Percentiles rank a stretch among this genome's conserved stretches.
These are phyloP conservation scores for Trifolium dubium DNA, from an alignment of 306 rosid species.

Conservation along the genomic window DNA sequence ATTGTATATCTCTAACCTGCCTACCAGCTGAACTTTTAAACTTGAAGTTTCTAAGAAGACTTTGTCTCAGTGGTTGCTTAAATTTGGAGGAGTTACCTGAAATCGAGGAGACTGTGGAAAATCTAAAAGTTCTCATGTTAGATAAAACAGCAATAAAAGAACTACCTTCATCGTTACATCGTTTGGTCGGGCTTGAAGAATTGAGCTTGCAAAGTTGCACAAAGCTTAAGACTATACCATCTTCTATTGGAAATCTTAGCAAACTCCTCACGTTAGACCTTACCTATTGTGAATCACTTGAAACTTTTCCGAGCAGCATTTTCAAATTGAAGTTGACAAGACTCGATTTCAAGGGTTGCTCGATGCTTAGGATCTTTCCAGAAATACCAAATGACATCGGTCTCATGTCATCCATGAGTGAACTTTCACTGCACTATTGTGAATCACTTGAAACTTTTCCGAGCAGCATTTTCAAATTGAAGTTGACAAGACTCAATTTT, in stretches of 20 bases:
- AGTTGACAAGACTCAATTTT: constrained; percentile 30
- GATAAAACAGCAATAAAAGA: constrained; percentile 16
- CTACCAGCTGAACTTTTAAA: no score
- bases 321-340: constrained; percentile 29
- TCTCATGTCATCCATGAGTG: no score
- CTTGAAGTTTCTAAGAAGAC: no score
- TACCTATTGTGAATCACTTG: not conserved
- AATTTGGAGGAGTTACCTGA: not conserved
- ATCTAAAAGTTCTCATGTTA: not conserved
- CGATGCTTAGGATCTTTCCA: constrained; percentile 31
- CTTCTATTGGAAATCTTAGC: not conserved
- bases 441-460: constrained; percentile 1
- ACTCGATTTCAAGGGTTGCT: constrained; percentile 36
- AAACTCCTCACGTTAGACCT: not conserved
- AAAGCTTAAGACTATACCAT: not conserved
- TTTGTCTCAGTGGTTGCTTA: not conserved
- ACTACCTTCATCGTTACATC: constrained; percentile 22
- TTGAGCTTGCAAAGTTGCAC: not conserved
- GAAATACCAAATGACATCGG: no score
- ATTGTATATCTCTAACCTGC: constrained; percentile 34
- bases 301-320: constrained; percentile 29
- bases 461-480: constrained; percentile 38
- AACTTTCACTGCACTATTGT: no score
- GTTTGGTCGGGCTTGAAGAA: constrained; percentile 20
- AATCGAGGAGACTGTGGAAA: not conserved